Evolutionary conservation across 352 stramenopile genomes (phyloP), one percentile per base, ranked within the genome.

Genomic region (Salisapilia sapeloensis): DNA sequence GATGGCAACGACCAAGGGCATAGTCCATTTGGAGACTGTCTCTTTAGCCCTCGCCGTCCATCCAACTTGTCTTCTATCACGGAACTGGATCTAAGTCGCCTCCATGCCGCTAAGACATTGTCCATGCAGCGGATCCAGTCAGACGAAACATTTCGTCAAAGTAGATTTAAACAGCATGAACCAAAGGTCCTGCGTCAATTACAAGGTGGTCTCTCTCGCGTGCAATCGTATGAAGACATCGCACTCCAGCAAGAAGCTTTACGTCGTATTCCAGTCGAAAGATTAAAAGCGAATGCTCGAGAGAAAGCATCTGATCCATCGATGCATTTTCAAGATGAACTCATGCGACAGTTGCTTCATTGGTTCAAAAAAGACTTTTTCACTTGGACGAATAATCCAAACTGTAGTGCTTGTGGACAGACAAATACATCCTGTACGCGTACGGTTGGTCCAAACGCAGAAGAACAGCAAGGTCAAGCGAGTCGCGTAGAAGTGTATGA

Each of bases 291-390:
- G 29, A 60, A 63, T n/a, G 69, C 67, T 13, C 59, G 48, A 18
- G 53, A 50, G 3, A 80, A 85, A 29, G 34, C 50, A 6, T 50
- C 51, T 1, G 44, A 25, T 33, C 61, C 62, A 11, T 63, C 60
- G 39, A 40, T 61, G 3, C 37, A 35, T 8, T 76, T 63, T 22
- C 50, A 78, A 24, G 65, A 87, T 17, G 75, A 86, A 31, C 47
- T 90, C 3, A 36, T 84, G 9, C 71, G 61, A 42, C 67, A 84
- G 24, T 39, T 93, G 17, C 45, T 87, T 2, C 57, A 75, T 22
- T 94, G 79, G 79, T 94, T 94, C 40, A 94, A 94, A 51, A 35
- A 37, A 19, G 77, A 93, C 19, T 94, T 93, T 37, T 94, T 94
- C 27, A 54, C 75, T 18, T 94, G 81, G 81, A 86, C 81, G 53